Conservation (phyloP, 2,329 filamentous ascomycete genomes). For the Pseudocercospora musae region DNA sequence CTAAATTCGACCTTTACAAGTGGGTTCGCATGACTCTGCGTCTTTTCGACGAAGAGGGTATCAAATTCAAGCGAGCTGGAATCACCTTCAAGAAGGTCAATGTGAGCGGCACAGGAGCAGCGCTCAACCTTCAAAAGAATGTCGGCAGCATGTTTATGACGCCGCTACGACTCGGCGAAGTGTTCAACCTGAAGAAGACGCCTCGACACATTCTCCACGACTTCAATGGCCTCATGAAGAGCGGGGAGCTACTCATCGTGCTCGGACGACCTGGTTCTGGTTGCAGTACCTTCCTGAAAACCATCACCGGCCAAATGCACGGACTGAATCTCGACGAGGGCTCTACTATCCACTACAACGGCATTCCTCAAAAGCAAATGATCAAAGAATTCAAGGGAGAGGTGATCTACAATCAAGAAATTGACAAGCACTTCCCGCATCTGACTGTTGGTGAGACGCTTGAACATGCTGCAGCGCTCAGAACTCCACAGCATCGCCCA, state of each 20-base stretch:
- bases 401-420: conserved; percentile 46
- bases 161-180: conserved; percentile 57
- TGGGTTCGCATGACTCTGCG: conserved; percentile 51
- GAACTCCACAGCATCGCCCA: conserved; percentile 46
- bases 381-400: conserved; percentile 48
- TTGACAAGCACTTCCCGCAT: conserved; percentile 55
- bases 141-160: conserved; percentile 58
- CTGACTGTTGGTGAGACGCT: conserved; percentile 57
- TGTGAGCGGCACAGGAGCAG: conserved; percentile 64
- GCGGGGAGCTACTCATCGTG: conserved; percentile 49
- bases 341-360: conserved; percentile 61
- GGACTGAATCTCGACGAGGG: conserved; percentile 53
- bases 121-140: conserved; percentile 66
- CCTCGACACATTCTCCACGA: conserved; percentile 56
- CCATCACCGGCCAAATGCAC: conserved; percentile 58
- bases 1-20: conserved; percentile 54
- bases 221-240: conserved; percentile 53
- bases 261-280: conserved; percentile 54
- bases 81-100: conserved; percentile 63
- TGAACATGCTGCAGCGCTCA: conserved; percentile 53
- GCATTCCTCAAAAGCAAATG: conserved; percentile 45
- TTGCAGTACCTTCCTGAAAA: conserved; percentile 63
- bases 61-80: conserved; percentile 54
- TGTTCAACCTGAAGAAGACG: conserved; percentile 49
- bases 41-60: conserved; percentile 54